A percentile compares a stretch with the other conserved stretches of the same genome.
Evolutionary conservation across 176 grass and related monocot species (phyloP).

Genomic region (Hordeum marinum): DNA sequence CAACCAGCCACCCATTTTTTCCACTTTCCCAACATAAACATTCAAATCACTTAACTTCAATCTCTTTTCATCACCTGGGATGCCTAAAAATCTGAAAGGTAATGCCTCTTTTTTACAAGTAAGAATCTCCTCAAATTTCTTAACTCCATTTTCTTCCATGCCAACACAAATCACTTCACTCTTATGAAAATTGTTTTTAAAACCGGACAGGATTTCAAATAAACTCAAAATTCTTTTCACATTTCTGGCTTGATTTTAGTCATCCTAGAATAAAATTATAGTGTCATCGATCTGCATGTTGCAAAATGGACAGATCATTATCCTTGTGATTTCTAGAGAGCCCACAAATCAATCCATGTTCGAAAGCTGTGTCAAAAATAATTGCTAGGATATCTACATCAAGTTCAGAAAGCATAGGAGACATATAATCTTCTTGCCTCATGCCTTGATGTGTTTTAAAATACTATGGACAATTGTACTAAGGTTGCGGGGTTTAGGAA

Average conservation of each 20-base stretch:
- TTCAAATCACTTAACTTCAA: background rate
- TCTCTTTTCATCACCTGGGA: background rate
- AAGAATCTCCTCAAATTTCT: background rate
- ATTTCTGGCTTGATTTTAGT: background rate
- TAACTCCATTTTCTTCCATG: background rate
- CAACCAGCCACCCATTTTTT: background rate
- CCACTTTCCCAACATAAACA: background rate
- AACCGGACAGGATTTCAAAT: background rate
- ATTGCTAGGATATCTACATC: background rate
- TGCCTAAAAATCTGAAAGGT: background rate
- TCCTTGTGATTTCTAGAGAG: background rate
- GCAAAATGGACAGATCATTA: background rate
- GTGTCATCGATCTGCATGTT: background rate
- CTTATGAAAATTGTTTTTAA: background rate
- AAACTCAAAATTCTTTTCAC: background rate
- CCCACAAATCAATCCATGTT: background rate
- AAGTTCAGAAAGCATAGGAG: background rate
- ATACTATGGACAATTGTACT: too few relatives aligned
- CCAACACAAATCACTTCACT: background rate
- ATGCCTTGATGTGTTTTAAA: background rate
- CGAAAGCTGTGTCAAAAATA: background rate
- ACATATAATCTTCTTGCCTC: background rate
- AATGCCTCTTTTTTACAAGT: background rate
- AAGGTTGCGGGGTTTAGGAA: too few relatives aligned
- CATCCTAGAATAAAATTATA: background rate